Evolutionary conservation across 2,329 filamentous ascomycete genomes (phyloP).

Genomic region (Fonsecaea erecta): DNA sequence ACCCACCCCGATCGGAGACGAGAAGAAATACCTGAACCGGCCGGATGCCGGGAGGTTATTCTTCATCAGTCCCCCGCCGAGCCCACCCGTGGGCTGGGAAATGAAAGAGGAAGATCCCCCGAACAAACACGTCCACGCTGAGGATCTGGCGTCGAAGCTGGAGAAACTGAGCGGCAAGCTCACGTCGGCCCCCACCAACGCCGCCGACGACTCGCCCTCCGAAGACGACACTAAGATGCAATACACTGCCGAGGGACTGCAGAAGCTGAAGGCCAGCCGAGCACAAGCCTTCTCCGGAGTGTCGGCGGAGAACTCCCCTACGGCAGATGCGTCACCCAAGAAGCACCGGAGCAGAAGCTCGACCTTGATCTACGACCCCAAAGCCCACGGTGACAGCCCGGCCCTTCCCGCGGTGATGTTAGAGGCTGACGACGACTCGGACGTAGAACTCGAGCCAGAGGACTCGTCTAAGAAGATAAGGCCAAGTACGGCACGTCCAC

Average conservation of each 20-base stretch:
- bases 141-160: slow-evolving; percentile 63
- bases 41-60: slow-evolving; percentile 66
- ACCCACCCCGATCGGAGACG: slow-evolving; percentile 50
- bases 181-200: slow-evolving; percentile 12
- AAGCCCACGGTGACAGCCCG: slow-evolving; percentile 64
- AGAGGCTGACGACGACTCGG: slow-evolving; percentile 58
- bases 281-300: slow-evolving; percentile 18
- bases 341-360: slow-evolving; percentile 56
- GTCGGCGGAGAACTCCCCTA: slow-evolving; percentile 30
- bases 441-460: slow-evolving; percentile 53
- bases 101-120: slow-evolving; percentile 66
- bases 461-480: slow-evolving; percentile 49
- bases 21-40: slow-evolving; percentile 56
- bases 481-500: slow-evolving; percentile 59
- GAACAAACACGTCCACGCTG: slow-evolving; percentile 68
- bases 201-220: slow-evolving; percentile 8
- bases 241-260: slow-evolving; percentile 31
- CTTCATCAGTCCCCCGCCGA: slow-evolving; percentile 69
- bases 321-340: slow-evolving; percentile 37
- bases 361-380: slow-evolving; percentile 66
- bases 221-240: slow-evolving; percentile 28
- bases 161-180: slow-evolving; percentile 54
- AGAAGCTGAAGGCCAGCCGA: slow-evolving; percentile 26
- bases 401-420: slow-evolving; percentile 67
- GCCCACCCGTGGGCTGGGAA: slow-evolving; percentile 68